phyloP scores from a whole-genome alignment of 495 filamentous ascomycete species.

The Daldinia decipiens region DNA sequence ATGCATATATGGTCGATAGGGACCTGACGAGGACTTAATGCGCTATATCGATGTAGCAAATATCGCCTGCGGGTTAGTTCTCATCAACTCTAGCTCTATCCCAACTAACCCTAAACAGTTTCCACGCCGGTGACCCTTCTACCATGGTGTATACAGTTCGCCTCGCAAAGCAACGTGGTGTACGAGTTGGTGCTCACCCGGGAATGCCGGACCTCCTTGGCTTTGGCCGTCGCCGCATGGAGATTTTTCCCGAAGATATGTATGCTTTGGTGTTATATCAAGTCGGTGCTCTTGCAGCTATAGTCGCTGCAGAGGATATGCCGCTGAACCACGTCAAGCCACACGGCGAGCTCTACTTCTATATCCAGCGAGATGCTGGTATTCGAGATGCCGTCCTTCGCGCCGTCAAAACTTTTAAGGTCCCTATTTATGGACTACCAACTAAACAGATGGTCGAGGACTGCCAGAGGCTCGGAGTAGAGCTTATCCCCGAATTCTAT shows the following conservation, averaged over 20 bases:
- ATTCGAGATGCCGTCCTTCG: constrained; percentile 61
- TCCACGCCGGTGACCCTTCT: constrained; percentile 66
- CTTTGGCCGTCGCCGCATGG: constrained; percentile 69
- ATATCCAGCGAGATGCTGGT: constrained; percentile 64
- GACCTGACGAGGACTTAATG: constrained; percentile 68
- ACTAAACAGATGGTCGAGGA: constrained; percentile 63
- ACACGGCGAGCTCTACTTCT: constrained; percentile 65
- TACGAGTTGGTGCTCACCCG: constrained; percentile 68
- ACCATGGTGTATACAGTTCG: constrained; percentile 69
- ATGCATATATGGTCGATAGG: constrained; percentile 33
- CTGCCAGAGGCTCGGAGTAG: constrained; percentile 60
- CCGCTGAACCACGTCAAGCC: constrained; percentile 70
- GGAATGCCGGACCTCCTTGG: constrained; percentile 70
- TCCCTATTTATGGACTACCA: constrained; percentile 64
- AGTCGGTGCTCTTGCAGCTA: constrained; percentile 66
- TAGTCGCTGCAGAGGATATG: constrained; percentile 64
- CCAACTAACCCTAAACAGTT: constrained; percentile 41
- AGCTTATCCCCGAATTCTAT: constrained; percentile 68
- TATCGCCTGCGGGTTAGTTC: constrained; percentile 60
- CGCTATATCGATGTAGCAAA: constrained; percentile 70
- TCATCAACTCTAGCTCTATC: too few relatives aligned
- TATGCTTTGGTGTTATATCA: constrained; percentile 68
- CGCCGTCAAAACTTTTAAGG: constrained; percentile 60
- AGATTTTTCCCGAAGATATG: constrained; percentile 64
- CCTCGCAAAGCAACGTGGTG: constrained; percentile 63